Evolutionary conservation across 495 filamentous ascomycete genomes (phyloP).

Genomic region (Chaetomium fimeti): DNA sequence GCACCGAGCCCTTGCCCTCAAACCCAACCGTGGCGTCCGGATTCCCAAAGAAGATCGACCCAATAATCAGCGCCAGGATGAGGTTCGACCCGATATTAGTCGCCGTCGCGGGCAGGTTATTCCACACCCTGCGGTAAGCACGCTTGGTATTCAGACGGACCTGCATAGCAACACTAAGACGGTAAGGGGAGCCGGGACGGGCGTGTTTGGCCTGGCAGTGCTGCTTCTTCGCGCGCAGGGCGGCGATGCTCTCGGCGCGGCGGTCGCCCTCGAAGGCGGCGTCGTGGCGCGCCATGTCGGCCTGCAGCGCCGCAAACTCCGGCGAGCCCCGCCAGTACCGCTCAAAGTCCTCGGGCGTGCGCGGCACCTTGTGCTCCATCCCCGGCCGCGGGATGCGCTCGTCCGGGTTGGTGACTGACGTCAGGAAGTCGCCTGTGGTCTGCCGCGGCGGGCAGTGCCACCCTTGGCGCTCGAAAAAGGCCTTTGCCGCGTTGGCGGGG

Average conservation of each 20-base stretch:
- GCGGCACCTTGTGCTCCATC: constrained; percentile 60
- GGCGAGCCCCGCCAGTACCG: constrained; percentile 41
- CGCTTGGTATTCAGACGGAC: constrained; percentile 53
- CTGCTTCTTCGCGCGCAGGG: constrained; percentile 34
- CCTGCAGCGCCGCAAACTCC: constrained; percentile 55
- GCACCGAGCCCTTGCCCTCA: constrained; percentile 57
- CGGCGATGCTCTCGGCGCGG: constrained; percentile 17
- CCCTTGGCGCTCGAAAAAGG: constrained; percentile 60
- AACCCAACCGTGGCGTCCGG: constrained; percentile 43
- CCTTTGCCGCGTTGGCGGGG: constrained; percentile 50
- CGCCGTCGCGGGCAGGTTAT: constrained; percentile 36
- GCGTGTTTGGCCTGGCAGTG: constrained; percentile 41
- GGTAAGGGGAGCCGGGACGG: constrained; percentile 54
- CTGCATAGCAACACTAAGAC: constrained; percentile 57
- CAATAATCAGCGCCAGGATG: constrained; percentile 48
- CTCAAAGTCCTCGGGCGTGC: constrained; percentile 62
- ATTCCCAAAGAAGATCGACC: constrained; percentile 50
- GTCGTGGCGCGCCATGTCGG: constrained; percentile 63
- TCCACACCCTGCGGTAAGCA: constrained; percentile 48
- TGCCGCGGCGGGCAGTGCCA: constrained; percentile 63
- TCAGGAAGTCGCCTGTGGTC: constrained; percentile 76
- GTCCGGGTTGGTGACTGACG: constrained; percentile 69
- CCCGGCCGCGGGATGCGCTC: constrained; percentile 65
- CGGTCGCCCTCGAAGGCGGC: constrained; percentile 52
- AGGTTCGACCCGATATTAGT: constrained; percentile 36